Conservation (phyloP, 2,329 filamentous ascomycete genomes). For the Phaeosphaeria sp. region DNA sequence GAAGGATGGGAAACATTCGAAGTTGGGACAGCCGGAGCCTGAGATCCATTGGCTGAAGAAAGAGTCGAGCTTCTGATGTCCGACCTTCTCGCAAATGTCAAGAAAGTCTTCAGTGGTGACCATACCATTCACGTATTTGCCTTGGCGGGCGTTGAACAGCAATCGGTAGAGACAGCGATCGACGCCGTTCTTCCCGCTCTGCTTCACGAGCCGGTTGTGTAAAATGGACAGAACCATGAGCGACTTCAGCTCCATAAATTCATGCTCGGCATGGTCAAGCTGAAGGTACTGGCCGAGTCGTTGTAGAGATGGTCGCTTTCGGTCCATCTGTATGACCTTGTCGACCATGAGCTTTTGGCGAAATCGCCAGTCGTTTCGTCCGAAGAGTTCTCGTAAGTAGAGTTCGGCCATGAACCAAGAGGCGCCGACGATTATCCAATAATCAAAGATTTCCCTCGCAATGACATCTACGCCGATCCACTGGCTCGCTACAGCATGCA, state of each 20-base stretch:
- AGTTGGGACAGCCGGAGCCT: constrained; percentile 85
- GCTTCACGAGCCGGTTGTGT: constrained; percentile 88
- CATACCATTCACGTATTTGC: constrained; percentile 72
- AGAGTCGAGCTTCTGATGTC: constrained; percentile 82
- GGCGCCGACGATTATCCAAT: constrained; percentile 88
- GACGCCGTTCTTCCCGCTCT: constrained; percentile 82
- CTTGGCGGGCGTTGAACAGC: constrained; percentile 84
- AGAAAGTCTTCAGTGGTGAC: constrained; percentile 80
- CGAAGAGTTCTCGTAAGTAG: constrained; percentile 88
- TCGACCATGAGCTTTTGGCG: constrained; percentile 87
- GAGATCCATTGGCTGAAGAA: constrained; percentile 96
- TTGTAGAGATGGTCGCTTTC: constrained; percentile 80
- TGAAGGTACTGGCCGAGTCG: constrained; percentile 79
- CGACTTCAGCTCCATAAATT: constrained; percentile 91
- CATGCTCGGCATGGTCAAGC: constrained; percentile 82
- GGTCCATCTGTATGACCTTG: constrained; percentile 78
- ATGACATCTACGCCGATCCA: constrained; percentile 95
- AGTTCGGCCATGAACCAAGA: constrained; percentile 95
- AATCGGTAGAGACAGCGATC: constrained; percentile 85
- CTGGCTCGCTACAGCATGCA: constrained; percentile 85
- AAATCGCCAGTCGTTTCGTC: constrained; percentile 93
- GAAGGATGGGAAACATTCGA: constrained; percentile 85
- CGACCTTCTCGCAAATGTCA: constrained; percentile 83
- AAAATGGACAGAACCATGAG: constrained; percentile 91
- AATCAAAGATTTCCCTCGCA: constrained; percentile 78